Evolutionary conservation across 169 alveolate species (phyloP).

Genomic region (Eimeria sp.): DNA sequence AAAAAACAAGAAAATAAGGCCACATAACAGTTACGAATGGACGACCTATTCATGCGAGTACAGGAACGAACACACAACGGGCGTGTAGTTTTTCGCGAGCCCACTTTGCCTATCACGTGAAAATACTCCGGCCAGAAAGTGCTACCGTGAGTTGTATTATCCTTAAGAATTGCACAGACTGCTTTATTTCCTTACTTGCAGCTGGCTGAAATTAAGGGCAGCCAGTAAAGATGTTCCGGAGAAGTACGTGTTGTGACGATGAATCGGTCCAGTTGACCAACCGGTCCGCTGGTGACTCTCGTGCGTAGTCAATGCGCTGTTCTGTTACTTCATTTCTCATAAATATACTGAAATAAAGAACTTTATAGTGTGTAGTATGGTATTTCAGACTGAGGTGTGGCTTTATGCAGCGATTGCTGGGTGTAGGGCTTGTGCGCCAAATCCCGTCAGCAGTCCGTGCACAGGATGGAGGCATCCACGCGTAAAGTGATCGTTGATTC

Average conservation of each 20-base stretch:
- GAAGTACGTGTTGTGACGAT: background rate
- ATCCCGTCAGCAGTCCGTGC: background rate
- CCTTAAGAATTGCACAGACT: background rate
- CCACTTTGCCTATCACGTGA: conserved; percentile 12
- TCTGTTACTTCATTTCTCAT: too few species aligned
- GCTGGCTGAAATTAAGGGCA: background rate
- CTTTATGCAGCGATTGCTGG: background rate
- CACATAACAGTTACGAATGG: background rate
- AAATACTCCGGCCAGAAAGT: background rate
- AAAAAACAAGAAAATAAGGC: background rate
- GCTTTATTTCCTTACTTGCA: background rate
- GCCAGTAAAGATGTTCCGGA: background rate
- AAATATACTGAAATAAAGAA: background rate
- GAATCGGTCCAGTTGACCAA: conserved; percentile 13
- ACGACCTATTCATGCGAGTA: background rate
- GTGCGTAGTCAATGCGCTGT: background rate
- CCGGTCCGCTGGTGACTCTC: background rate
- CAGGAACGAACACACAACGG: background rate
- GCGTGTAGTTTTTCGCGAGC: background rate
- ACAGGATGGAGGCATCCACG: background rate
- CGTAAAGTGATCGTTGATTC: background rate
- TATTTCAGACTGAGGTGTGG: background rate
- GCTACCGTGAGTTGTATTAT: background rate
- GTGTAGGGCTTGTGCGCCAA: background rate
- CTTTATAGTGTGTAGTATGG: background rate